Base-by-base conservation (phyloP, 1,139 yeast genomes). In the Torulaspora globosa region DNA sequence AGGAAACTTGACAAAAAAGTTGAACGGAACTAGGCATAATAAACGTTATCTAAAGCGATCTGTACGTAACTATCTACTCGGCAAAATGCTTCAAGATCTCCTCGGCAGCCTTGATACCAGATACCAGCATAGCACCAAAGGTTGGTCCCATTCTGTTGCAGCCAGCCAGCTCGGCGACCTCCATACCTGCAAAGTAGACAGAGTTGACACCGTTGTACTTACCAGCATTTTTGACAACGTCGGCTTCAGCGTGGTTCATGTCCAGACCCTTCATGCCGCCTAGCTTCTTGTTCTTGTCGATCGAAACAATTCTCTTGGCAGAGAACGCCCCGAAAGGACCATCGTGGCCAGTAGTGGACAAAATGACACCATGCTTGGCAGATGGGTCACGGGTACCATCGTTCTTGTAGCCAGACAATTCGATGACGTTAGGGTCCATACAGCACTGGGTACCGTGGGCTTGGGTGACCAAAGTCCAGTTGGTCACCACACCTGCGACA, bases 321-420 rank as follows among this genome's bases (percentile, higher is more conserved):
- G 80, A 76, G 68, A 82, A 83, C n/a, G 90, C 90, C 49, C 92
- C 92, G 68, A 83, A 82, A 44, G 89, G 89, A 57, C 92, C 92
- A 63, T 84, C 92, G 59, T 84, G 92, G 44, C 92, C 92, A 32
- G 87, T 78, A 50, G 89, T 80, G 12, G 89, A 82, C 50, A 84
- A 71, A 46, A 84, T 78, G 45, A 84, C 79, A 59, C 82, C 80
- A 51, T 83, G 76, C 62, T 82, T 84, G 44, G 56, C 50, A 34
- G 58, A 44, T n/a, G 45, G 42, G 36, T 63, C 67, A 41, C 66
- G 58, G 10, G 62, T 41, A 41, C 67, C 67, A 35, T 63, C 65
- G 19, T 60, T 49, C 37, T 58, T 49, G 56, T 62, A 63, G 32
- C 67, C 67, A 32, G 63, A 44, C 46, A 63, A 51, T 43, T 63